Conservation (phyloP, 2,329 filamentous ascomycete genomes). For the Claviceps digitariae region DNA sequence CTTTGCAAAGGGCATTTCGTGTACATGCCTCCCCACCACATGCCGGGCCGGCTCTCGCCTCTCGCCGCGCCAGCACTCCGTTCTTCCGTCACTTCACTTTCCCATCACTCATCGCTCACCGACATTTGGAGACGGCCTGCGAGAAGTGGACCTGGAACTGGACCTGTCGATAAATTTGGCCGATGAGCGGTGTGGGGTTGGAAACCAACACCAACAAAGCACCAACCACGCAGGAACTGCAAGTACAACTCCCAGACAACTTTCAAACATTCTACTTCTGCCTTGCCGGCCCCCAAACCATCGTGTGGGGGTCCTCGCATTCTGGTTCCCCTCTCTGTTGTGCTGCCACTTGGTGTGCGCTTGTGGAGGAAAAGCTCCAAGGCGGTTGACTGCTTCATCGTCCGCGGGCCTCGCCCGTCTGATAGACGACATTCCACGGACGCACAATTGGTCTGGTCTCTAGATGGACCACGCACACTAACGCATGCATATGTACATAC, state of each 20-base stretch:
- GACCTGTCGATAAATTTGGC: background rate
- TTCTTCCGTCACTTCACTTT: background rate
- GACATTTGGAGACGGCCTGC: constrained; percentile 5
- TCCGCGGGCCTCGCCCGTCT: background rate
- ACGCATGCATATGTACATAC: background rate
- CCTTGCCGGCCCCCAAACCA: too few relatives aligned
- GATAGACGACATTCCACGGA: background rate
- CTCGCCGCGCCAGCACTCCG: background rate
- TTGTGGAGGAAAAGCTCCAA: background rate
- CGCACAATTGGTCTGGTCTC: background rate
- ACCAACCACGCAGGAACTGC: background rate
- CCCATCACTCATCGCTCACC: constrained; percentile 3
- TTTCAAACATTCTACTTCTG: background rate
- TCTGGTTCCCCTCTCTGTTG: background rate
- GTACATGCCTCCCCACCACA: background rate
- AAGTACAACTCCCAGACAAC: background rate
- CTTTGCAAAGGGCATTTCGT: background rate
- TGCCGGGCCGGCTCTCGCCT: too few relatives aligned
- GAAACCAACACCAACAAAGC: background rate
- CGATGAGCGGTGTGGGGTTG: constrained; percentile 1
- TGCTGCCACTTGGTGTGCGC: background rate
- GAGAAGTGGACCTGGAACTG: constrained; percentile 2
- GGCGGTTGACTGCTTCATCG: background rate
- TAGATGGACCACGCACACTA: background rate
- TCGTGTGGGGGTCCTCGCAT: background rate